Percentiles rank a stretch among this genome's conserved stretches.
Evolutionary conservation across 2,329 filamentous ascomycete genomes (phyloP).

Genomic region (Arthrobotrys iridis): DNA sequence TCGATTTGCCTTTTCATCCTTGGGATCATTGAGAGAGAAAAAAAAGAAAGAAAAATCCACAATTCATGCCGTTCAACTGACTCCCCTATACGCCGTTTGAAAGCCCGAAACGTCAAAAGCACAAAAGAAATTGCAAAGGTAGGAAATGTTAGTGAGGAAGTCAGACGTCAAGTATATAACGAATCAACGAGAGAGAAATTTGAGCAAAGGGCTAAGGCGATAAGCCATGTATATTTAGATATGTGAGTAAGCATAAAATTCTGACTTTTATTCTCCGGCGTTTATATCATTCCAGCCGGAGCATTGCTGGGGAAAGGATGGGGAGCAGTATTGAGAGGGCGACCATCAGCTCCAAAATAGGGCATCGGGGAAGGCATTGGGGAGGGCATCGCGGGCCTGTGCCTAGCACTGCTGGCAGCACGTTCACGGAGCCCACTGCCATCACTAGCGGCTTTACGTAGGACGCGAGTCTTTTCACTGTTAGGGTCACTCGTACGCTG

Average conservation of each 20-base stretch:
- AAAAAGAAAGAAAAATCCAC: constrained; percentile 21
- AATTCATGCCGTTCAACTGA: constrained; percentile 47
- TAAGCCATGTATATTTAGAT: constrained; percentile 25
- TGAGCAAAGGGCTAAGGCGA: neutral
- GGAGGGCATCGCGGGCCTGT: constrained; percentile 21
- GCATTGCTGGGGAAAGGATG: constrained; percentile 43
- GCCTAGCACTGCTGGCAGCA: constrained; percentile 32
- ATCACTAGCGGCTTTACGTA: constrained; percentile 47
- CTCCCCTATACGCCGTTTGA: constrained; percentile 40
- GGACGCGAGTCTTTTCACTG: constrained; percentile 29
- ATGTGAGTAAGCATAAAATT: constrained; percentile 13
- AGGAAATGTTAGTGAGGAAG: neutral
- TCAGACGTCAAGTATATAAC: neutral
- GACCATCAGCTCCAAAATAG: constrained; percentile 34
- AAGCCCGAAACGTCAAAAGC: constrained; percentile 18
- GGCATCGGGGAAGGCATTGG: constrained; percentile 20
- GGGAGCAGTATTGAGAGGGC: constrained; percentile 29
- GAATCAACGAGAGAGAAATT: neutral
- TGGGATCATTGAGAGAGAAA: constrained; percentile 30
- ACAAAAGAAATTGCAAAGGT: constrained; percentile 20
- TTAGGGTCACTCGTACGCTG: constrained; percentile 47
- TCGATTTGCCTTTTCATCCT: constrained; percentile 30
- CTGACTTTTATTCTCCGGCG: neutral
- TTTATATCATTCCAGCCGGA: constrained; percentile 51
- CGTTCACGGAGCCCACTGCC: constrained; percentile 41